These are phyloP conservation scores for Xerocomus spinulosus DNA, from an alignment of 768 basidiomycete species.

Conservation along the genomic window DNA sequence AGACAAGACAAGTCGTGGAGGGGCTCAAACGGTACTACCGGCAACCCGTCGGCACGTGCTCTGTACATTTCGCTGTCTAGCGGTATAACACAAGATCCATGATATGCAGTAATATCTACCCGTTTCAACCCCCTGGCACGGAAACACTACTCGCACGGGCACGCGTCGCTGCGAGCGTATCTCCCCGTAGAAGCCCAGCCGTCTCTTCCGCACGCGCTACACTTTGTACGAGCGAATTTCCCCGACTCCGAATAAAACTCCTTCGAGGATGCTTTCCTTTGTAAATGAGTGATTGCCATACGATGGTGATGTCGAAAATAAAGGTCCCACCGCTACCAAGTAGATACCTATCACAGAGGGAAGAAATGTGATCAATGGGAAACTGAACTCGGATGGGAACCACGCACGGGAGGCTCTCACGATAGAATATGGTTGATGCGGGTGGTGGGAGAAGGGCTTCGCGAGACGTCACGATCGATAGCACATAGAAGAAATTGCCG, in stretches of 20 bases:
- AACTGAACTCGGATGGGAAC: background rate
- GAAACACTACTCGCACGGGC: constrained; percentile 15
- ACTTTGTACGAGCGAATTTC: constrained; percentile 25
- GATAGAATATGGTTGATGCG: constrained; percentile 60
- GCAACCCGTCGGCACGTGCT: constrained; percentile 13
- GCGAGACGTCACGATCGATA: constrained; percentile 82
- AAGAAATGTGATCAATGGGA: background rate
- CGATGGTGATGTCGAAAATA: constrained; percentile 88
- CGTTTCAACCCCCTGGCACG: constrained; percentile 31
- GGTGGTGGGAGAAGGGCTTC: constrained; percentile 52
- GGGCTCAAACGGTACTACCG: background rate
- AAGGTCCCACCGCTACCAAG: constrained; percentile 92
- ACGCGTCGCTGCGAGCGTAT: constrained; percentile 32
- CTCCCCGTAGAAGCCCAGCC: constrained; percentile 43
- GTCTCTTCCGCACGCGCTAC: constrained; percentile 42
- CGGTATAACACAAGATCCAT: background rate
- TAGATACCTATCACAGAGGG: constrained; percentile 54
- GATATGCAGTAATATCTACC: too few relatives aligned
- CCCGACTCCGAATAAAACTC: constrained; percentile 20
- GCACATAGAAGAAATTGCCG: constrained; percentile 91
- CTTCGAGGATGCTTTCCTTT: constrained; percentile 42
- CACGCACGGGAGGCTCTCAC: constrained; percentile 82
- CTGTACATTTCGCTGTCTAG: background rate
- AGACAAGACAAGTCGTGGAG: background rate
- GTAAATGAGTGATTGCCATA: constrained; percentile 81